These are phyloP conservation scores for Scedosporium dehoogii DNA, from an alignment of 2,329 filamentous ascomycete species.

Conservation along the genomic window DNA sequence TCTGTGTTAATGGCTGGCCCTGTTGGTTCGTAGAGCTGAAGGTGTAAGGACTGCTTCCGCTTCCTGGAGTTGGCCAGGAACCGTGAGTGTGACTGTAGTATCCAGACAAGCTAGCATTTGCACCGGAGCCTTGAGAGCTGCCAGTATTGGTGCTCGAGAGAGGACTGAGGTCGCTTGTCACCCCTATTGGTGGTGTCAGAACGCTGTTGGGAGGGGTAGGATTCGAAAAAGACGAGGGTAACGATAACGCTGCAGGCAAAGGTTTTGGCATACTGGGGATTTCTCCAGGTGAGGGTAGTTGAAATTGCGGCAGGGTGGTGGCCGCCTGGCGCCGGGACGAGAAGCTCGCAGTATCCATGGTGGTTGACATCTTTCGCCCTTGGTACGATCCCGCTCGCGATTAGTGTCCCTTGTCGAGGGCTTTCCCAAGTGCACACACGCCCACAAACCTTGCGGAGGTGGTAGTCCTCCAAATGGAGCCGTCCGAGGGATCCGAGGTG, in stretches of 20 bases:
- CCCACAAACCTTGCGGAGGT: not conserved
- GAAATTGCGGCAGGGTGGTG: slow-evolving; percentile 57
- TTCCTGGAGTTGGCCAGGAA: slow-evolving; percentile 48
- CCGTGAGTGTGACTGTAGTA: slow-evolving; percentile 44
- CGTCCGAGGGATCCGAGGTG: not conserved
- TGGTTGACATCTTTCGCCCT: slow-evolving; percentile 1
- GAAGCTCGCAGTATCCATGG: slow-evolving; percentile 37
- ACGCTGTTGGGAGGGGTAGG: slow-evolving; percentile 31
- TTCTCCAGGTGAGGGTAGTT: slow-evolving; percentile 53
- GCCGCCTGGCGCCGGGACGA: slow-evolving; percentile 61
- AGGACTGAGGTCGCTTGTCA: slow-evolving; percentile 49
- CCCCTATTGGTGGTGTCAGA: slow-evolving; percentile 31
- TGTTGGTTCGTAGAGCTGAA: slow-evolving; percentile 34
- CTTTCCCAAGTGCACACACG: not conserved
- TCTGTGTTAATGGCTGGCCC: slow-evolving; percentile 18
- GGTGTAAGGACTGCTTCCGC: slow-evolving; percentile 34
- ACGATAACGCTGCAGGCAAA: slow-evolving; percentile 2
- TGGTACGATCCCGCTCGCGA: not conserved
- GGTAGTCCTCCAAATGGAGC: not conserved
- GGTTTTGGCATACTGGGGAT: slow-evolving; percentile 32
- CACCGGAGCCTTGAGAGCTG: slow-evolving; percentile 48
- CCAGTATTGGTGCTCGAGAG: slow-evolving; percentile 52
- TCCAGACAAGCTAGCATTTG: slow-evolving; percentile 26
- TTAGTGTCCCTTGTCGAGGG: not conserved
- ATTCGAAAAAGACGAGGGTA: slow-evolving; percentile 35